Percentiles rank a stretch among this genome's conserved stretches.
phyloP scores from a whole-genome alignment of 2,329 filamentous ascomycete genomes.

The Lithohypha guttulata region DNA sequence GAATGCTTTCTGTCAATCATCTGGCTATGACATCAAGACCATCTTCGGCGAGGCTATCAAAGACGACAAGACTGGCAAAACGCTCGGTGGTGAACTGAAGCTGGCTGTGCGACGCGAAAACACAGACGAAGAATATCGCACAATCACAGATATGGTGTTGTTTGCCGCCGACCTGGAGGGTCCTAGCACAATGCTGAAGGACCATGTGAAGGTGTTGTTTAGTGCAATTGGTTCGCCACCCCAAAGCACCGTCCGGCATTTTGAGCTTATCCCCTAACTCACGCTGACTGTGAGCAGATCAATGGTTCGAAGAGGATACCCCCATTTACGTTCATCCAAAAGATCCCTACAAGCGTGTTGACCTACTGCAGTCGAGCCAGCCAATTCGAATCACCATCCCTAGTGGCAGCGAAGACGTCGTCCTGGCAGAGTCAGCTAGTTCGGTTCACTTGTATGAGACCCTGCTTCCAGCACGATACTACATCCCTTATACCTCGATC shows the following conservation, averaged over 20 bases:
- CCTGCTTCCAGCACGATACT: constrained; percentile 19
- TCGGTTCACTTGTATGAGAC: constrained; percentile 21
- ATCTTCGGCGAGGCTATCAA: constrained; percentile 4
- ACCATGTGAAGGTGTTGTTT: constrained; percentile 28
- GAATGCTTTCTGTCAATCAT: constrained; percentile 15
- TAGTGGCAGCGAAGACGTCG: constrained; percentile 27
- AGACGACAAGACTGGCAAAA: not conserved
- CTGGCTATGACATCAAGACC: constrained; percentile 4
- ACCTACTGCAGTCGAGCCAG: constrained; percentile 16
- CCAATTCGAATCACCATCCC: constrained; percentile 18
- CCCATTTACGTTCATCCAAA: constrained; percentile 19
- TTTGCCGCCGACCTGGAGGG: constrained; percentile 8
- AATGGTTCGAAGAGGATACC: constrained; percentile 23
- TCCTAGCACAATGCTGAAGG: not conserved
- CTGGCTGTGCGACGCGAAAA: constrained; percentile 2
- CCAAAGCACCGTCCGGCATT: not conserved
- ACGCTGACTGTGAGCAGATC: constrained; percentile 17
- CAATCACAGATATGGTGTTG: not conserved
- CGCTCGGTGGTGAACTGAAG: constrained; percentile 3
- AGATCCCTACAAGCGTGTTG: constrained; percentile 22
- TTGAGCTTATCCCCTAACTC: not conserved
- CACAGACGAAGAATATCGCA: constrained; percentile 4
- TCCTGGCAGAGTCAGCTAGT: constrained; percentile 17
- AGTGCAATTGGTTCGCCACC: constrained; percentile 18
- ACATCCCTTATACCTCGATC: constrained; percentile 20